A percentile compares a stretch with the other conserved stretches of the same genome.
phyloP scores from a whole-genome alignment of 192 early-diverging fungal genomes.

The Coemansia guatemalensis region DNA sequence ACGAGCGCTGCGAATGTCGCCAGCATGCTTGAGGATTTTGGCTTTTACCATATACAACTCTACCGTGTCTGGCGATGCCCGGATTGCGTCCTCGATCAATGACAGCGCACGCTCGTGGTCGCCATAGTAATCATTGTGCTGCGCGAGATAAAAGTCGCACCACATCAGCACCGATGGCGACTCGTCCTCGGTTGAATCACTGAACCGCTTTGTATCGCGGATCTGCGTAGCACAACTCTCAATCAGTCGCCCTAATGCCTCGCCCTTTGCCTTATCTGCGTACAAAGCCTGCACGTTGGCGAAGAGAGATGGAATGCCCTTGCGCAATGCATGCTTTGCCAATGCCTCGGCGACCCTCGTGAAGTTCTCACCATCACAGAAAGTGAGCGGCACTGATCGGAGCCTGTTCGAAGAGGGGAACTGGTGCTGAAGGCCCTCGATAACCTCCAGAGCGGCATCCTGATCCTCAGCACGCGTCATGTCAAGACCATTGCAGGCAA shows the following conservation, averaged over 20 bases:
- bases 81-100: conserved; percentile 79
- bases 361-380: conserved; percentile 70
- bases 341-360: conserved; percentile 62
- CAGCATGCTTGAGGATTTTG: conserved; percentile 91
- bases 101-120: conserved; percentile 70
- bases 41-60: conserved; percentile 93
- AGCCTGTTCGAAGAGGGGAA: conserved; percentile 84
- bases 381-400: conserved; percentile 73
- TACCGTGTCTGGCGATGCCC: conserved; percentile 84
- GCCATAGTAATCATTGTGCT: conserved; percentile 79
- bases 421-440: conserved; percentile 58
- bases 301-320: conserved; percentile 95
- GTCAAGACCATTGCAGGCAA: conserved; percentile 53
- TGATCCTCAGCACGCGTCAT: conserved; percentile 24
- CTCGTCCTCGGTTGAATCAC: conserved; percentile 60
- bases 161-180: conserved; percentile 79
- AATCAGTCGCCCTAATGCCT: conserved; percentile 66
- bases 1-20: conserved; percentile 69
- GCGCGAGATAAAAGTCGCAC: conserved; percentile 90
- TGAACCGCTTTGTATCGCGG: conserved; percentile 46
- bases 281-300: conserved; percentile 77
- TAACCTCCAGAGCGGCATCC: conserved; percentile 45
- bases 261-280: conserved; percentile 61
- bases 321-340: conserved; percentile 72
- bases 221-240: conserved; percentile 59